Conservation (phyloP, 2,329 filamentous ascomycete genomes). For the Dactylellina drechsleri region DNA sequence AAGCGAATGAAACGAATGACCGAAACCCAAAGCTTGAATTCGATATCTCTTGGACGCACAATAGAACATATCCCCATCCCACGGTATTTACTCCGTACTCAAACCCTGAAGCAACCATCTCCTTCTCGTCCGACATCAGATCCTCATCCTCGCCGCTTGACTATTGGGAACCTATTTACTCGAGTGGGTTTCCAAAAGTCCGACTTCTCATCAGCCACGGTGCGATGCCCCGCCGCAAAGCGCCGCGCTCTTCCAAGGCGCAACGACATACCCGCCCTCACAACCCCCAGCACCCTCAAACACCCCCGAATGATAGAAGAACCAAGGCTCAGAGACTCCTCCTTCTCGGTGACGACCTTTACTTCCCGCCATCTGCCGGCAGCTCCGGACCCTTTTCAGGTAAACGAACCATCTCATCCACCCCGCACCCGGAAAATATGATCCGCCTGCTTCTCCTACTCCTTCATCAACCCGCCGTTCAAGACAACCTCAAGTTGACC, state of each 20-base stretch:
- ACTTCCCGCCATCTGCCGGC: constrained; percentile 11
- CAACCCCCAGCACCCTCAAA: background rate
- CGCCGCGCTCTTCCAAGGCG: constrained; percentile 10
- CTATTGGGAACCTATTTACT: no score
- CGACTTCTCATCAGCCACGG: background rate
- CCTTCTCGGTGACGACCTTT: constrained; percentile 33
- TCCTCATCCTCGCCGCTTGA: background rate
- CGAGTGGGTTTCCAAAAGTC: no score
- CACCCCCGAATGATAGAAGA: constrained; percentile 21
- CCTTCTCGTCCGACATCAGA: constrained; percentile 68
- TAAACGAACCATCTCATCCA: constrained; percentile 23
- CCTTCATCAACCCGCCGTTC: background rate
- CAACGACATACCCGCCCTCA: constrained; percentile 1
- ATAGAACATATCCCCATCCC: background rate
- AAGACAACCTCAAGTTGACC: constrained; percentile 14
- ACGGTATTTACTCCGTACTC: background rate
- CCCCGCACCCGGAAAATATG: background rate
- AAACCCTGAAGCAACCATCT: background rate
- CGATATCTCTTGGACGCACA: constrained; percentile 12
- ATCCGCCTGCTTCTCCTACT: background rate
- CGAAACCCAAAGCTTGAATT: background rate
- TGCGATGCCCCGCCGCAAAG: constrained; percentile 41
- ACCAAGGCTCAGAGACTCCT: constrained; percentile 27
- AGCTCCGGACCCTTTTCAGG: constrained; percentile 17
- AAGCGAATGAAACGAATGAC: background rate